Base-by-base conservation (phyloP, 257 asterid species). In the Ocimum tenuiflorum region DNA sequence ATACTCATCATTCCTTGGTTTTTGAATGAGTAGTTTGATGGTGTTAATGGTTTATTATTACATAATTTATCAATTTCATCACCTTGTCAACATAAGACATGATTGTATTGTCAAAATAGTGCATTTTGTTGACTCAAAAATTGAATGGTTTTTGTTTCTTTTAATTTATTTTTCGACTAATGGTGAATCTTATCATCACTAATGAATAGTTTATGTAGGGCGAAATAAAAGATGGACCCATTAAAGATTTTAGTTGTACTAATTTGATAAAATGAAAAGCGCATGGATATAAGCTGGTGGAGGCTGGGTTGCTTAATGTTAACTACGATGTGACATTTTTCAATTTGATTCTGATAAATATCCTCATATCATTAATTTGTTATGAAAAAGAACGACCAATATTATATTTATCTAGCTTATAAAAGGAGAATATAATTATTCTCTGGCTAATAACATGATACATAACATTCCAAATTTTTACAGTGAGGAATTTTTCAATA, bases 1-100 rank as follows among this genome's bases (percentile, higher is more conserved):
- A 41, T 17, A 39, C 69, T 70, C 70, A 75, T 75, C 76, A 75
- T 70, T 55, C 72, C 69, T 3, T 19, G 6, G 15, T 53, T 68
- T 68, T 61, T 61, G 42, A 67, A 52, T 52, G 23, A 15, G 19
- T 60, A 47, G 56, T 61, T 53, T 23, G 23, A 35, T 6, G 6
- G 17, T 35, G 41, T 13, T 65, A 61, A 65, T 65, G 69, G 42
- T 38, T 68, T 58, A 60, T 50, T 31, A 67, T 49, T 38, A 53
- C 18, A 41, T 13, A 27, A 41, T 27, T 49, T 43, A 54, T 58
- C 69, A n/a, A 49, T 14, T 35, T 18, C 8, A 65, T 38, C 46
- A 9, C n/a, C 47, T 58, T 65, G 63, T 65, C 72, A 71, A 71
- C 71, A 63, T 14, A 39, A 5, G 43, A 48, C 23, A 73, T 71